These are phyloP conservation scores for Starmera quercuum DNA, from an alignment of 805 yeast species.

Conservation along the genomic window DNA sequence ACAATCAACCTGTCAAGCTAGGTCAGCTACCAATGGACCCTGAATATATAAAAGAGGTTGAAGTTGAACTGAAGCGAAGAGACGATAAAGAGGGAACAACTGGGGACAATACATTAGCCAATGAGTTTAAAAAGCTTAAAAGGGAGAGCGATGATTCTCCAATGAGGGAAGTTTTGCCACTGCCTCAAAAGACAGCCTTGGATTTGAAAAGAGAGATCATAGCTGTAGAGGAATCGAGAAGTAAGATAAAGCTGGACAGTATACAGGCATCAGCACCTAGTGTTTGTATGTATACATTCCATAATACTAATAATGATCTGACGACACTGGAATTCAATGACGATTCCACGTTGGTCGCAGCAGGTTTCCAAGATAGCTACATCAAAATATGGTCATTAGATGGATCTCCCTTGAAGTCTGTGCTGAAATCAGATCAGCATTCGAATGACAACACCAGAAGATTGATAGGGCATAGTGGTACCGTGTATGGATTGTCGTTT, in stretches of 20 bases:
- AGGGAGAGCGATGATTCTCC: conserved; percentile 60
- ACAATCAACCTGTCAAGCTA: conserved; percentile 65
- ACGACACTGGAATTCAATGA: conserved; percentile 83
- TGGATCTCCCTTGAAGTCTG: conserved; percentile 72
- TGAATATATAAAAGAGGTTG: conserved; percentile 77
- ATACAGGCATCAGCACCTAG: conserved; percentile 82
- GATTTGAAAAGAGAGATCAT: conserved; percentile 77
- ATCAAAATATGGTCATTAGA: conserved; percentile 90
- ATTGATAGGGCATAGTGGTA: conserved; percentile 88
- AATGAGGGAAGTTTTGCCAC: conserved; percentile 63
- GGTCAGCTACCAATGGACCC: conserved; percentile 85
- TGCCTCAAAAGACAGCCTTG: conserved; percentile 73
- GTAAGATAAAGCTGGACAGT: conserved; percentile 59
- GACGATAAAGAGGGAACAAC: conserved; percentile 57
- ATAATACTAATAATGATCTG: conserved; percentile 84
- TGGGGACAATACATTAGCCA: conserved; percentile 41
- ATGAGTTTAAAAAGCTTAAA: conserved; percentile 55
- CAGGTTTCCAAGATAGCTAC: conserved; percentile 89
- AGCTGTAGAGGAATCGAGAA: conserved; percentile 75
- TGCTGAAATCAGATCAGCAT: conserved; percentile 45
- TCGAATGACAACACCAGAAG: conserved; percentile 35
- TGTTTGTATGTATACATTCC: conserved; percentile 97
- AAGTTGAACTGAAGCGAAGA: conserved; percentile 70
- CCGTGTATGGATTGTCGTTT: conserved; percentile 85
- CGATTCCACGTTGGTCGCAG: conserved; percentile 82